phyloP scores from a whole-genome alignment of 1,139 yeast species.

The Lodderomyces pseudojiufengensis region DNA sequence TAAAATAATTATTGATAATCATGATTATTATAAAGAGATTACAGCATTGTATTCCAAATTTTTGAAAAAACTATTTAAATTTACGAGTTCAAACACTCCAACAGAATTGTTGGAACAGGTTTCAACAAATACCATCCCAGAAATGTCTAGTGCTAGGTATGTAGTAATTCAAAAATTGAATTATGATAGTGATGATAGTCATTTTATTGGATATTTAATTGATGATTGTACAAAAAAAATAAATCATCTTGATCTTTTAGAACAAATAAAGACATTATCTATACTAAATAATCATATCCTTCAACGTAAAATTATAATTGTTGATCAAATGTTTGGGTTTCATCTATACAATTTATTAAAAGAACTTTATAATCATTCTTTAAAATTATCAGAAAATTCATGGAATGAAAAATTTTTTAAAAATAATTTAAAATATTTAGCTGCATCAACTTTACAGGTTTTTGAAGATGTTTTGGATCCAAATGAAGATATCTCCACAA shows the following conservation, averaged over 20 bases:
- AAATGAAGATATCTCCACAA: too few species aligned
- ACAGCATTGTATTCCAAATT: conserved; percentile 26
- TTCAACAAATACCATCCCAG: not conserved
- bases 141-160: conserved; percentile 3
- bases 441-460: conserved; percentile 21
- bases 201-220: conserved; percentile 1
- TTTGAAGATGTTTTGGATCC: too few species aligned
- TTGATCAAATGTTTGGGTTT: conserved; percentile 3
- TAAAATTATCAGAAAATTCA: conserved; percentile 6
- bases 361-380: not conserved
- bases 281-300: conserved; percentile 16
- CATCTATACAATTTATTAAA: too few species aligned
- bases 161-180: conserved; percentile 1
- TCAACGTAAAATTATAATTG: conserved; percentile 9
- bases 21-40: conserved; percentile 35
- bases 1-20: conserved; percentile 34
- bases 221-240: not conserved
- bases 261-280: conserved; percentile 31
- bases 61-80: conserved; percentile 23
- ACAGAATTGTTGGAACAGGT: not conserved
- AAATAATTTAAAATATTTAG: conserved; percentile 35
- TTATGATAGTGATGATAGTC: not conserved
- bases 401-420: conserved; percentile 19
- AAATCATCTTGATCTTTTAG: conserved; percentile 13
- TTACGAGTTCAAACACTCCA: not conserved